Conservation (phyloP, 2,329 filamentous ascomycete genomes). For the Beauveria sp. region DNA sequence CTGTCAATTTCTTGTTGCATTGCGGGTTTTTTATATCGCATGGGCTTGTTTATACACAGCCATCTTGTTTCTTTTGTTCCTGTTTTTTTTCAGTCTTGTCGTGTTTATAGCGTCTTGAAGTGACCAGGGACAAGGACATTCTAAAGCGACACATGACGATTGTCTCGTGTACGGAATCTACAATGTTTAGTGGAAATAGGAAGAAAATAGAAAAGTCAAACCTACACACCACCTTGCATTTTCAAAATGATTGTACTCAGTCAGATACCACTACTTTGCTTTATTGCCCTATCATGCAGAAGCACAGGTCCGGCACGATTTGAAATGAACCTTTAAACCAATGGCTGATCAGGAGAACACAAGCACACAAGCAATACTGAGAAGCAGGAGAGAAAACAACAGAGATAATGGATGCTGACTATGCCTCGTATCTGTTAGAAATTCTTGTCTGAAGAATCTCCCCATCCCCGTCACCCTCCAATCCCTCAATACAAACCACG, state of each 20-base stretch:
- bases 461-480: not conserved
- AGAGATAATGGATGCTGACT: not conserved
- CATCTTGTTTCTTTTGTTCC: not conserved
- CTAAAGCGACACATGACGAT: too few relatives aligned
- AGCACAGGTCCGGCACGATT: not conserved
- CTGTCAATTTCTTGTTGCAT: not conserved
- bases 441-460: not conserved
- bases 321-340: not conserved
- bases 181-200: not conserved
- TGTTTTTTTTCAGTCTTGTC: not conserved
- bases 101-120: too few relatives aligned
- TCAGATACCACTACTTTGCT: not conserved
- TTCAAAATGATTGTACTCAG: too few relatives aligned
- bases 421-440: constrained; percentile 5
- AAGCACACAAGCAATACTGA: not conserved
- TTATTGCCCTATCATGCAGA: not conserved
- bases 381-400: not conserved
- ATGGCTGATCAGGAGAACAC: not conserved
- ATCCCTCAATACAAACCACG: not conserved
- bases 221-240: too few relatives aligned
- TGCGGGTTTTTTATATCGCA: not conserved
- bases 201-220: not conserved
- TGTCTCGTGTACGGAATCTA: not conserved
- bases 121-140: too few relatives aligned
- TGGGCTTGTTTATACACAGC: not conserved